Conservation (phyloP, 1,284 basidiomycete species). For the Butyriboletus regius region DNA sequence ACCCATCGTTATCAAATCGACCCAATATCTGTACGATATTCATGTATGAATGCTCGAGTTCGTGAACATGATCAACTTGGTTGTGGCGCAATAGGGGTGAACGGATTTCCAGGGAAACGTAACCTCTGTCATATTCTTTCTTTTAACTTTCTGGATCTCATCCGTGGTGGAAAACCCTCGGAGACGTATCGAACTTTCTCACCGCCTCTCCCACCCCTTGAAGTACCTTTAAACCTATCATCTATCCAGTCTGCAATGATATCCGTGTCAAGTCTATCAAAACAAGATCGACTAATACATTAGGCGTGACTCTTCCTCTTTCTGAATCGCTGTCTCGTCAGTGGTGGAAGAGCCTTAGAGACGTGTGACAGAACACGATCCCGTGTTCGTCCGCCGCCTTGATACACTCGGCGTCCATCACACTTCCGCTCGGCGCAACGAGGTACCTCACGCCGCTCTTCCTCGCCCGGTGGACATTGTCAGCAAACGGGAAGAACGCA, state of each 20-base stretch:
- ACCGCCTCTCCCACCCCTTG: too few species aligned
- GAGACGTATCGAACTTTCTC: too few species aligned
- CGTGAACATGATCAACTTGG: not conserved
- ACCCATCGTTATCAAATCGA: not conserved
- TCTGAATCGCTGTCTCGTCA: slow-evolving; percentile 31
- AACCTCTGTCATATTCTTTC: too few species aligned
- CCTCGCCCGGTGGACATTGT: slow-evolving; percentile 90
- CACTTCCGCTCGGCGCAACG: slow-evolving; percentile 89
- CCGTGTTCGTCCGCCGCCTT: slow-evolving; percentile 86
- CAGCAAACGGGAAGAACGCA: slow-evolving; percentile 99
- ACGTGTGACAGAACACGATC: slow-evolving; percentile 83
- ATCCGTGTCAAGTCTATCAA: too few species aligned
- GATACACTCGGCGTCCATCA: slow-evolving; percentile 94
- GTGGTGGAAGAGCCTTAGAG: slow-evolving; percentile 76
- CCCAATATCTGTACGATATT: not conserved
- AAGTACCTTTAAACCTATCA: too few species aligned
- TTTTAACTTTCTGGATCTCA: too few species aligned
- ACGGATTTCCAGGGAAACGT: too few species aligned
- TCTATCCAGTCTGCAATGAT: too few species aligned
- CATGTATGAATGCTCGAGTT: not conserved
- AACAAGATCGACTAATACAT: slow-evolving; percentile 3
- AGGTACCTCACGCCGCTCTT: slow-evolving; percentile 90
- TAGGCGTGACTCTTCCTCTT: slow-evolving; percentile 1
- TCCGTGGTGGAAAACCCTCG: too few species aligned
- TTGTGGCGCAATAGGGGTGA: too few species aligned